Conservation (phyloP, 2,329 filamentous ascomycete species). For the Colletotrichum higginsianum region DNA sequence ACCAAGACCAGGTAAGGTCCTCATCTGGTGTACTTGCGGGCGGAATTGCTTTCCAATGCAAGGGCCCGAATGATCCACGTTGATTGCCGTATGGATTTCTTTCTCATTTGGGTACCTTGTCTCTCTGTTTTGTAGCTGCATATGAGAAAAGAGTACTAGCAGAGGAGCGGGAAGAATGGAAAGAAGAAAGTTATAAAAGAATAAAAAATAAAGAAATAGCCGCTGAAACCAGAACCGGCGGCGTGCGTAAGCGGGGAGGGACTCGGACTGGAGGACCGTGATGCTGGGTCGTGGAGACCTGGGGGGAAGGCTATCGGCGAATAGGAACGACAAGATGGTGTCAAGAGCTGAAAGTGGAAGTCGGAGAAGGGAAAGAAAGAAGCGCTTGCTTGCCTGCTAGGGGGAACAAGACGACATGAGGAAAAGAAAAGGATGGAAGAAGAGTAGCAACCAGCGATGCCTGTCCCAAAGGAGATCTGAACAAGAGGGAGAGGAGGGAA, state of each 20-base stretch:
- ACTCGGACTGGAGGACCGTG: slow-evolving; percentile 1
- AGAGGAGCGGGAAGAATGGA: not conserved
- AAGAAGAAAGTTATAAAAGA: not conserved
- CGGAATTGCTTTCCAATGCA: slow-evolving; percentile 29
- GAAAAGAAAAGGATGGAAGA: slow-evolving; percentile 12
- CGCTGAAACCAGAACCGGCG: not conserved
- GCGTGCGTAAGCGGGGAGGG: slow-evolving; percentile 2
- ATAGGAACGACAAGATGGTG: slow-evolving; percentile 1
- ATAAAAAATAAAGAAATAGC: slow-evolving; percentile 9
- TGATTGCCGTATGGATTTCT: slow-evolving; percentile 12
- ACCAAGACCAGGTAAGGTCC: slow-evolving; percentile 15
- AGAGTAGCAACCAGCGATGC: slow-evolving; percentile 10
- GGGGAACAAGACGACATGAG: not conserved
- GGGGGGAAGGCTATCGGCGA: slow-evolving; percentile 5
- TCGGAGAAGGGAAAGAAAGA: slow-evolving; percentile 29
- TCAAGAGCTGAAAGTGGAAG: slow-evolving; percentile 7
- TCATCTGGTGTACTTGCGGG: slow-evolving; percentile 7
- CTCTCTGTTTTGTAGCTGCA: not conserved
- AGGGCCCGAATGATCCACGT: slow-evolving; percentile 30
- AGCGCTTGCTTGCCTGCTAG: not conserved
- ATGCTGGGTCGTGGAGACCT: slow-evolving; percentile 14
- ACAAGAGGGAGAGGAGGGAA: not conserved
- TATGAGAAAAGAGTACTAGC: not conserved
- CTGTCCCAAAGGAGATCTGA: slow-evolving; percentile 7
- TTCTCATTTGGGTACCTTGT: not conserved